Base-by-base conservation (phyloP, 169 alveolate genomes). In the Plasmodium gonderi region DNA sequence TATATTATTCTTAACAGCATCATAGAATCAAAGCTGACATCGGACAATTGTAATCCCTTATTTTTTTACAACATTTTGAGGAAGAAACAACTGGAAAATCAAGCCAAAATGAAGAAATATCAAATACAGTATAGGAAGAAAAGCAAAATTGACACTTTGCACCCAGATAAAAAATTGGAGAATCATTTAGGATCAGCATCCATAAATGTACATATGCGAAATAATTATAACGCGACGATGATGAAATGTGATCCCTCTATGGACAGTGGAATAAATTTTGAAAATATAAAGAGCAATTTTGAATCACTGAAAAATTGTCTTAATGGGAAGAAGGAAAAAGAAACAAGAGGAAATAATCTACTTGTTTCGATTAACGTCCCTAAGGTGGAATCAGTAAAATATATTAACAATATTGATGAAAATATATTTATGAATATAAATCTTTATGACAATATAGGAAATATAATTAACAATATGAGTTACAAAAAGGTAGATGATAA, bases 351-450 rank as follows among this genome's bases (percentile, higher is more conserved):
- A 20, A 45, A 69, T 60, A 7, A 31, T 17, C 26, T 90, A 1
- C 75, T 44, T 23, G 94, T 90, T n/a, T 79, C 90, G 14, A 78
- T 90, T 29, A 90, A 78, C 23, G 60, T 90, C 8, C 94, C 94
- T 0, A 90, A 90, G 36, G 72, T 90, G 20, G 94, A 90, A 47
- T 47, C 68, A n/a, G 77, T 90, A 64, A 90, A 90, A 90, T 90
- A 90, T 69, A 90, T 90, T 29, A 90, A 90, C 42, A 90, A 90
- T 40, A 90, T 90, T 11, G 94, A 90, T 65, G 94, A 90, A 38
- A 90, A 90, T 36, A 90, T 90, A n/a, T 90, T 90, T 79, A 90
- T 90, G 94, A 90, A 90, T 51, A 67, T 90, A 3, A 90, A 90
- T 45, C 72, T 90, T 36, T 90, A 90, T 78, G 94, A 90, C 42